Percentiles rank a stretch among this genome's conserved stretches.
These are phyloP conservation scores for Solanum pennellii DNA, from an alignment of 257 asterid genomes.

Conservation along the genomic window DNA sequence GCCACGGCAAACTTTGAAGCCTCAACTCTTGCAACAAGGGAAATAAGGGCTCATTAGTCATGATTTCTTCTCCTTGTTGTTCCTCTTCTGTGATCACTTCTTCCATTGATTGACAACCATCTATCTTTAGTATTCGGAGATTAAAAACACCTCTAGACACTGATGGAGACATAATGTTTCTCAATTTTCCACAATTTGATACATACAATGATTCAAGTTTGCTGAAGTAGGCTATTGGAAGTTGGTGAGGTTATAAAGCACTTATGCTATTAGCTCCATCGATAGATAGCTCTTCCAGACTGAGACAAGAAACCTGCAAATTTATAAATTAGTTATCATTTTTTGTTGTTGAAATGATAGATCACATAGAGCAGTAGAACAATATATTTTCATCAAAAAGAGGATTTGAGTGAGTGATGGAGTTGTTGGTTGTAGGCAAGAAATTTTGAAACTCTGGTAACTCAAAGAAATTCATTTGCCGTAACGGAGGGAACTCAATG, in stretches of 20 bases:
- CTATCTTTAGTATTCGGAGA: neutral
- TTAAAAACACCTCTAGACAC: neutral
- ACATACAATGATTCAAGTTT: neutral
- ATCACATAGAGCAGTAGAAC: neutral
- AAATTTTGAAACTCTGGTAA: neutral
- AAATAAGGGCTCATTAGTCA: neutral
- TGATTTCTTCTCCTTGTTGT: neutral
- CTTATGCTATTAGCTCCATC: neutral
- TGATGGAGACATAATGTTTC: neutral
- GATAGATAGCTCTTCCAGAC: neutral
- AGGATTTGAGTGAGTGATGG: neutral
- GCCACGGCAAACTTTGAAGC: neutral
- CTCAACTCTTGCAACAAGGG: neutral
- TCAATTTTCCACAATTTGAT: neutral
- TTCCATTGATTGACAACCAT: neutral
- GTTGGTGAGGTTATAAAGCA: neutral
- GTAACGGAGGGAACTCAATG: neutral
- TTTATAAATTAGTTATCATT: neutral
- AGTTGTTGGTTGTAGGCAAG: neutral
- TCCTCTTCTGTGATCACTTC: neutral
- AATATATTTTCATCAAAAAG: neutral
- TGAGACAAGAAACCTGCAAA: neutral
- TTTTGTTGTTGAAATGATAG: neutral
- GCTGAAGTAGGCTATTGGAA: neutral
- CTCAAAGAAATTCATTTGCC: neutral